A percentile compares a stretch with the other conserved stretches of the same genome.
phyloP scores from a whole-genome alignment of 768 basidiomycete species.

The Tylopilus cervinicoccineus region DNA sequence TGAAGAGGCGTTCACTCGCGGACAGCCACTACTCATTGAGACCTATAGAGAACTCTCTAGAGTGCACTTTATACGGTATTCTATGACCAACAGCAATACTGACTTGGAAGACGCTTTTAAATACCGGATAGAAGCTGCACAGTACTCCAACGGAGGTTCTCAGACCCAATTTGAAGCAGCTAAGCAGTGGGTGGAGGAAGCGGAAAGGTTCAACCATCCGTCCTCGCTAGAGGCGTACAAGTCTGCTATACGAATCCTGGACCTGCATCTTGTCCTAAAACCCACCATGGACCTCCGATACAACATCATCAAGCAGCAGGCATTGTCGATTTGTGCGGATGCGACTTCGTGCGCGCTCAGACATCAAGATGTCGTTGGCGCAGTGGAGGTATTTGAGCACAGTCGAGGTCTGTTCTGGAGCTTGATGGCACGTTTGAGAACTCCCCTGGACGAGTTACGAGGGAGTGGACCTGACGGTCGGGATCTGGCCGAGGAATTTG shows the following conservation, averaged over 20 bases:
- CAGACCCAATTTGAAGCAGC: constrained; percentile 13
- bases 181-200: constrained; percentile 21
- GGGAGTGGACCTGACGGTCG: constrained; percentile 1
- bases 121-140: constrained; percentile 16
- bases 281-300: constrained; percentile 13
- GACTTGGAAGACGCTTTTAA: constrained; percentile 25
- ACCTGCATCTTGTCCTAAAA: constrained; percentile 17
- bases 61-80: constrained; percentile 6
- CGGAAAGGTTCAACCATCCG: constrained; percentile 16
- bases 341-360: constrained; percentile 27
- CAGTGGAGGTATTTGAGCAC: constrained; percentile 36
- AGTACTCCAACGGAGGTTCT: constrained; percentile 18
- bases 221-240: constrained; percentile 17
- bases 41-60: constrained; percentile 12
- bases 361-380: constrained; percentile 14
- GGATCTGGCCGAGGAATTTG: constrained; percentile 19
- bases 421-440: constrained; percentile 20
- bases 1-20: constrained; percentile 1
- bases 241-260: constrained; percentile 15
- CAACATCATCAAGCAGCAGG: constrained; percentile 9
- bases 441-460: constrained; percentile 22
- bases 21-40: constrained; percentile 10
- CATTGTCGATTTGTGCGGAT: constrained; percentile 19
- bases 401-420: constrained; percentile 27
- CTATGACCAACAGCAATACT: constrained; percentile 3